A percentile compares a stretch with the other conserved stretches of the same genome.
phyloP scores from a whole-genome alignment of 768 basidiomycete genomes.

The Pulveroboletus sp. region DNA sequence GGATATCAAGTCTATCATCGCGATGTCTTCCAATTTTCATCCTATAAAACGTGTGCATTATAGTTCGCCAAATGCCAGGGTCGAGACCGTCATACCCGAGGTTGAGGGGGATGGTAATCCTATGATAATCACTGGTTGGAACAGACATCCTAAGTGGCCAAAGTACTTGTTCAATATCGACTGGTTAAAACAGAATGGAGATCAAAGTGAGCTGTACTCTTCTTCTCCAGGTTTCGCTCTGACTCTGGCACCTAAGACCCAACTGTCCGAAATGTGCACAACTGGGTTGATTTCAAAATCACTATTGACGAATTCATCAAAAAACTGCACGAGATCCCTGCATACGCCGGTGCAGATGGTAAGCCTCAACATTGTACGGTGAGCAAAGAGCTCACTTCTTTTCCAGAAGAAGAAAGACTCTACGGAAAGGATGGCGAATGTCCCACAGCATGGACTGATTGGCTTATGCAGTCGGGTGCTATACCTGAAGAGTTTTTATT shows the following conservation, averaged over 20 bases:
- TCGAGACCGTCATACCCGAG: constrained; percentile 32
- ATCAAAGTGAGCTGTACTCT: constrained; percentile 16
- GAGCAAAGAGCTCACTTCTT: background rate
- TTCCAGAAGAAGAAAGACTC: constrained; percentile 51
- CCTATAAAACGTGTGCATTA: constrained; percentile 35
- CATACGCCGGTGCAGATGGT: constrained; percentile 39
- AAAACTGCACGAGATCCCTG: constrained; percentile 34
- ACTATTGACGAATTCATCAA: constrained; percentile 50
- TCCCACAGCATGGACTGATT: constrained; percentile 59
- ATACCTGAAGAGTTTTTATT: constrained; percentile 54
- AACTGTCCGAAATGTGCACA: constrained; percentile 58
- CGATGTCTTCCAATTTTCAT: constrained; percentile 38
- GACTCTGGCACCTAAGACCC: constrained; percentile 40
- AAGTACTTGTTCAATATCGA: constrained; percentile 49
- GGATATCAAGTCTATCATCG: constrained; percentile 42
- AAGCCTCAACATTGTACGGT: constrained; percentile 1
- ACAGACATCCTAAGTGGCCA: constrained; percentile 54
- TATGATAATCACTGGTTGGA: constrained; percentile 59
- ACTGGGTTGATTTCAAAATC: constrained; percentile 50
- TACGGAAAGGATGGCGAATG: constrained; percentile 80
- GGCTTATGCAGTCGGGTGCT: constrained; percentile 44
- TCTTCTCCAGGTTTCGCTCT: background rate
- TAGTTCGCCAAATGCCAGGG: constrained; percentile 25
- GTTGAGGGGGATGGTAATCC: constrained; percentile 54
- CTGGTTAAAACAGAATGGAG: constrained; percentile 42